Conservation (phyloP, 2,329 filamentous ascomycete genomes). For the Capronia epimyces region DNA sequence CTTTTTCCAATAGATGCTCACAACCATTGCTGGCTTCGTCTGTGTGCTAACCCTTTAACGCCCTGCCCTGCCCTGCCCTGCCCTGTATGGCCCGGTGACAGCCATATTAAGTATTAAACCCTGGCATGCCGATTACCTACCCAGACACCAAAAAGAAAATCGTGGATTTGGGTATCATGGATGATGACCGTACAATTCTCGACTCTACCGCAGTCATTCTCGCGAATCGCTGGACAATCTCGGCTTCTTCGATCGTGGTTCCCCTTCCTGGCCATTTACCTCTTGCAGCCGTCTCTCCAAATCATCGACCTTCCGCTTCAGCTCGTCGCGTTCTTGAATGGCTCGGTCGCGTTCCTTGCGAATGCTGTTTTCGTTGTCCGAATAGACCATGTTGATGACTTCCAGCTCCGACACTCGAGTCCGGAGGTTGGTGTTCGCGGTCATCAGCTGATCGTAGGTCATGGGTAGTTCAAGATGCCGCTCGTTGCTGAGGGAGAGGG, state of each 20-base stretch:
- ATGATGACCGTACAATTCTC: slow-evolving; percentile 8
- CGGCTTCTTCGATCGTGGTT: slow-evolving; percentile 23
- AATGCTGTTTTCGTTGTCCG: slow-evolving; percentile 52
- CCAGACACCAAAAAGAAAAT: slow-evolving; percentile 12
- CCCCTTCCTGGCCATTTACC: slow-evolving; percentile 10
- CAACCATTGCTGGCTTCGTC: neutral
- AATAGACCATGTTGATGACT: slow-evolving; percentile 68
- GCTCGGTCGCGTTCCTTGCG: slow-evolving; percentile 67
- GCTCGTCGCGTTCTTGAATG: slow-evolving; percentile 69
- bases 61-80: neutral
- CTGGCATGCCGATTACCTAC: slow-evolving; percentile 3
- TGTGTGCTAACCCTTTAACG: neutral
- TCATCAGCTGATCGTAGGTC: slow-evolving; percentile 67
- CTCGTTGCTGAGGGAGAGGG: slow-evolving; percentile 53
- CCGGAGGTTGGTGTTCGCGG: slow-evolving; percentile 80
- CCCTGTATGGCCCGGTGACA: neutral
- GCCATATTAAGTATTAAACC: slow-evolving; percentile 7
- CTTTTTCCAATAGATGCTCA: neutral
- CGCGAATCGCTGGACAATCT: slow-evolving; percentile 19
- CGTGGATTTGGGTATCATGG: slow-evolving; percentile 23
- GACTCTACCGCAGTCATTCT: slow-evolving; percentile 6
- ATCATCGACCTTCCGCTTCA: slow-evolving; percentile 78
- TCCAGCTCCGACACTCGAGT: slow-evolving; percentile 93
- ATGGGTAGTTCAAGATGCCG: slow-evolving; percentile 66
- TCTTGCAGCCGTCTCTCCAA: slow-evolving; percentile 54